Conservation (phyloP, 164 flowering plant genomes). For the Akebia trifoliata region DNA sequence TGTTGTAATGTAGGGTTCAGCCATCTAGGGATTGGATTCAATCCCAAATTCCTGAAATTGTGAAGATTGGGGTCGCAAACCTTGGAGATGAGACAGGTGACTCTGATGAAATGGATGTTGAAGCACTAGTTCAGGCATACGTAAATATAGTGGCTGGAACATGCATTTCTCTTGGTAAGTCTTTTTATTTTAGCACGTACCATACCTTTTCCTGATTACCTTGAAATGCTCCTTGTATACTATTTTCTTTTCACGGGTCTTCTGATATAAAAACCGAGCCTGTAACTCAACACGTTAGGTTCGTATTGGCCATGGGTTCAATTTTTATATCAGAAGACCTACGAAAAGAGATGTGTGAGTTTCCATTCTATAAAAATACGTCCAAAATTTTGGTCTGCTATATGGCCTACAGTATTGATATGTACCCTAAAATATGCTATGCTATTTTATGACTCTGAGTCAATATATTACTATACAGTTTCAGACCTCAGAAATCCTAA, state of each 20-base stretch:
- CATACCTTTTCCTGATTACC: background rate
- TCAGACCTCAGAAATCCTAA: too few relatives aligned
- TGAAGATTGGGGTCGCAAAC: conserved; percentile 44
- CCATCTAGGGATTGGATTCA: conserved; percentile 82
- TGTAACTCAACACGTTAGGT: too few relatives aligned
- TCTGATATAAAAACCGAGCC: too few relatives aligned
- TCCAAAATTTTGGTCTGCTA: too few relatives aligned
- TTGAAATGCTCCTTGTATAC: background rate
- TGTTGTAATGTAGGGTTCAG: conserved; percentile 41
- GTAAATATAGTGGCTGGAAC: conserved; percentile 84
- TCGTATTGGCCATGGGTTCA: too few relatives aligned
- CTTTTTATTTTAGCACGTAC: conserved; percentile 1
- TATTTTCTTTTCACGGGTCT: background rate
- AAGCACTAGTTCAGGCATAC: conserved; percentile 80
- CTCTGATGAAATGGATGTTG: conserved; percentile 65
- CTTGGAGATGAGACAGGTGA: conserved; percentile 52
- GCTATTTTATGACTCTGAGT: too few relatives aligned
- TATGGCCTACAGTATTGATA: too few relatives aligned
- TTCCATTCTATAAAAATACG: too few relatives aligned
- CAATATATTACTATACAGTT: too few relatives aligned
- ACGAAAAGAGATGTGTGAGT: too few relatives aligned
- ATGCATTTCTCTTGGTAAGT: conserved; percentile 83
- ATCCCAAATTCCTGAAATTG: conserved; percentile 78
- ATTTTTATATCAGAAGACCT: too few relatives aligned
- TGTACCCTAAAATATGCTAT: too few relatives aligned